Percentiles rank a stretch among this genome's conserved stretches.
Evolutionary conservation across 2,329 filamentous ascomycete species (phyloP).

Genomic region (Ceratocystis cubensis): DNA sequence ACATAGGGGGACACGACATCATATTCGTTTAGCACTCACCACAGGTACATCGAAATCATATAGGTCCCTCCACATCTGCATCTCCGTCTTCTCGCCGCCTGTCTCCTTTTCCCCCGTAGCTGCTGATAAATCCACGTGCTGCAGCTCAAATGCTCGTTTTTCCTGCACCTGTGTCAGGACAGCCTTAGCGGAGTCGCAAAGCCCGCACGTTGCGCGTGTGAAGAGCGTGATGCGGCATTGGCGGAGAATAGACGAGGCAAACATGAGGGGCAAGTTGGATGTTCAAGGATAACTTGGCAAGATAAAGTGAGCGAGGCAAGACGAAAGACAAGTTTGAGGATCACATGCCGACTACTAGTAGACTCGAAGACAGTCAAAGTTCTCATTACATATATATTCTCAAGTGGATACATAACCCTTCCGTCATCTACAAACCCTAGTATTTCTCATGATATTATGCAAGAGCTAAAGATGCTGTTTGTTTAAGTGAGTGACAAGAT

Average conservation of each 20-base stretch:
- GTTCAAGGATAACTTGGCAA: background rate
- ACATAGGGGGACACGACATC: background rate
- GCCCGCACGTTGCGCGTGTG: constrained; percentile 56
- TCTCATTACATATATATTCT: too few species aligned
- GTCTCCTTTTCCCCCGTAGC: constrained; percentile 20
- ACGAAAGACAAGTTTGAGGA: background rate
- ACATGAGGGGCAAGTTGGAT: constrained; percentile 32
- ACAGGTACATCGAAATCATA: constrained; percentile 78
- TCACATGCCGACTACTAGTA: background rate
- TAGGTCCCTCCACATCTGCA: constrained; percentile 53
- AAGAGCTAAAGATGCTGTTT: background rate
- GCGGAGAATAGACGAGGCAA: constrained; percentile 37
- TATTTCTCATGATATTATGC: too few species aligned
- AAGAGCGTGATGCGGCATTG: constrained; percentile 61
- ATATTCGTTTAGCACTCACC: constrained; percentile 35
- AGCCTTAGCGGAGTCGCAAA: constrained; percentile 56
- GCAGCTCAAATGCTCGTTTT: constrained; percentile 51
- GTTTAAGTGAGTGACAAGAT: too few species aligned
- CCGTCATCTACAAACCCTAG: background rate
- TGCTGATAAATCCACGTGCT: constrained; percentile 57
- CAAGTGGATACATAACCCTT: background rate
- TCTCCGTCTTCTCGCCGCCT: constrained; percentile 29
- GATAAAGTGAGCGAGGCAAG: background rate
- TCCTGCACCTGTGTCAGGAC: constrained; percentile 41
- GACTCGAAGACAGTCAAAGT: background rate